Conservation (phyloP, 208 protist genomes). For the Blastocrithidia nonstop region DNA sequence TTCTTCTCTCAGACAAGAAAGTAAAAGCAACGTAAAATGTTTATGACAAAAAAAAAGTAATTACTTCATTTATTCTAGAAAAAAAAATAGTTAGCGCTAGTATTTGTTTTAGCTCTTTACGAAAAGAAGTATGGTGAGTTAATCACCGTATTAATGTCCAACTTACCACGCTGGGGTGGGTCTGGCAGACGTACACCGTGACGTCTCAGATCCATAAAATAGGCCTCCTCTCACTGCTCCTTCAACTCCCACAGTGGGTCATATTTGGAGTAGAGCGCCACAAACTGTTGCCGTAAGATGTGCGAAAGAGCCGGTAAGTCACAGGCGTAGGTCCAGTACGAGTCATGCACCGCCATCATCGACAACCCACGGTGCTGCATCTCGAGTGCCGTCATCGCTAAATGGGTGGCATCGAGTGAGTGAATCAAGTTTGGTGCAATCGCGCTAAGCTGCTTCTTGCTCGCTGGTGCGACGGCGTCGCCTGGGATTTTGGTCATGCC, state of each 20-base stretch:
- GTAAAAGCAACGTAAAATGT: no score
- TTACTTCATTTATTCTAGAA: no score
- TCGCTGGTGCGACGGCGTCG: slow-evolving; percentile 52
- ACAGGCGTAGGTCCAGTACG: slow-evolving; percentile 95
- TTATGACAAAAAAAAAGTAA: no score
- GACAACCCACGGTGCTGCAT: slow-evolving; percentile 78
- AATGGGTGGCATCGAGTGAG: slow-evolving; percentile 96
- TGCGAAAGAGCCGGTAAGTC: slow-evolving; percentile 85
- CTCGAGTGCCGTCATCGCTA: slow-evolving; percentile 92
- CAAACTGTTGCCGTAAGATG: slow-evolving; percentile 93
- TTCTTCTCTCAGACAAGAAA: neutral
- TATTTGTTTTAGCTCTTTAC: slow-evolving; percentile 9
- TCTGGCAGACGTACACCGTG: slow-evolving; percentile 74
- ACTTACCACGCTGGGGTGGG: slow-evolving; percentile 69
- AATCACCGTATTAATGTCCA: slow-evolving; percentile 78
- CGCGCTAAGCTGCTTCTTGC: slow-evolving; percentile 85
- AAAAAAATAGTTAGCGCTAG: no score
- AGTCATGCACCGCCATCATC: slow-evolving; percentile 97
- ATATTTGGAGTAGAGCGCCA: slow-evolving; percentile 88
- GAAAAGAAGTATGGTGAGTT: slow-evolving; percentile 88
- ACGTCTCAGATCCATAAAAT: slow-evolving; percentile 71
- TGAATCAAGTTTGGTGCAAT: slow-evolving; percentile 98
- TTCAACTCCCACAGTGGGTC: slow-evolving; percentile 86
- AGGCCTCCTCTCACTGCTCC: slow-evolving; percentile 85
- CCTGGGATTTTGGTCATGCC: slow-evolving; percentile 60